A percentile compares a stretch with the other conserved stretches of the same genome.
These are phyloP conservation scores for Naganishia vaughanmartiniae DNA, from an alignment of 768 basidiomycete genomes.

Conservation along the genomic window DNA sequence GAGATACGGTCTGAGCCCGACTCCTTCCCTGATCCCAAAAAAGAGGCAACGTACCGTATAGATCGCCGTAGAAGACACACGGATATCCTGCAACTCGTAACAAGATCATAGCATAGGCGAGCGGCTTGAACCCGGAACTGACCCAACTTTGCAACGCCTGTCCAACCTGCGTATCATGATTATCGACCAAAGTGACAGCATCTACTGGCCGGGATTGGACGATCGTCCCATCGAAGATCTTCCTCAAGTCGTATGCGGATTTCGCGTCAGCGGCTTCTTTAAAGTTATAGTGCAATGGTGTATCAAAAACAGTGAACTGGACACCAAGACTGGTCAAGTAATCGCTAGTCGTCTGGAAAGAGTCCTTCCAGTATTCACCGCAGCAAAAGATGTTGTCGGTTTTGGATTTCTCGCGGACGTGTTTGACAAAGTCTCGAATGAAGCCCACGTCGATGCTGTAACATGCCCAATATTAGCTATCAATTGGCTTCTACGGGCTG, in stretches of 20 bases:
- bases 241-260: constrained; percentile 70
- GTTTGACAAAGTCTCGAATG: constrained; percentile 54
- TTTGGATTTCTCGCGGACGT: constrained; percentile 52
- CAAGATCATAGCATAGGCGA: constrained; percentile 55
- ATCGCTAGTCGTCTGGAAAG: constrained; percentile 54
- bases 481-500: too few relatives aligned
- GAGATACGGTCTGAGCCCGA: constrained; percentile 32
- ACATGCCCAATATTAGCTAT: not conserved
- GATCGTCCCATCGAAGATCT: constrained; percentile 68
- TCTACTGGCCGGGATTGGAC: constrained; percentile 68
- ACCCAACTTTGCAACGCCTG: constrained; percentile 55
- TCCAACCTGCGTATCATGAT: constrained; percentile 53
- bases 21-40: not conserved
- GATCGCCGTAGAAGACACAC: constrained; percentile 34
- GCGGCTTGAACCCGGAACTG: constrained; percentile 53
- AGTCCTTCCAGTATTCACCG: constrained; percentile 79
- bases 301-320: constrained; percentile 86
- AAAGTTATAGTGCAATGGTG: constrained; percentile 82
- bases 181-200: constrained; percentile 60
- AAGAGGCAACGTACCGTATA: not conserved
- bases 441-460: constrained; percentile 58
- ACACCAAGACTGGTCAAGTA: constrained; percentile 42
- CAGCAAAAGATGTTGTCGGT: constrained; percentile 61
- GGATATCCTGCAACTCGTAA: constrained; percentile 55
- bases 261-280: constrained; percentile 69